A percentile compares a stretch with the other conserved stretches of the same genome.
These are phyloP conservation scores for Boletus reticulatus DNA, from an alignment of 768 basidiomycete species.

Conservation along the genomic window DNA sequence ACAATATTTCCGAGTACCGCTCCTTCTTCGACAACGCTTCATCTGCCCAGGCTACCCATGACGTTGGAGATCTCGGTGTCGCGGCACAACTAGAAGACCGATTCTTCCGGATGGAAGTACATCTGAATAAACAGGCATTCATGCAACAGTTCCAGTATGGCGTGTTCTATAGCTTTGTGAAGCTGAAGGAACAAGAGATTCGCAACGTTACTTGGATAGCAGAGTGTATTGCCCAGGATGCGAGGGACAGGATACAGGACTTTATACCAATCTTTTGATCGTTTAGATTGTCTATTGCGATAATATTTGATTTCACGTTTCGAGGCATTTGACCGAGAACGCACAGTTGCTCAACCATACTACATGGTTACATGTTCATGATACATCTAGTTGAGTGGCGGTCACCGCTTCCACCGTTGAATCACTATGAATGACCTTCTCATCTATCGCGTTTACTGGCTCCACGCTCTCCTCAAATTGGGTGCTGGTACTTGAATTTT, in stretches of 20 bases:
- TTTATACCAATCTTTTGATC: conserved; percentile 86
- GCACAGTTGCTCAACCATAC: not conserved
- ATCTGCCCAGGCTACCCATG: conserved; percentile 32
- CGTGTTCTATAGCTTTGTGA: conserved; percentile 90
- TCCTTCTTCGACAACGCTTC: conserved; percentile 75
- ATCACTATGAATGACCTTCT: conserved; percentile 9
- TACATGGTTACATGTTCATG: conserved; percentile 2
- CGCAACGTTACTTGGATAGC: conserved; percentile 91
- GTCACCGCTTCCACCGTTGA: not conserved
- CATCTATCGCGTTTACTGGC: not conserved
- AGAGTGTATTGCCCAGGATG: conserved; percentile 97
- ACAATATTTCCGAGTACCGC: conserved; percentile 86
- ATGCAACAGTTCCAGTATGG: conserved; percentile 96
- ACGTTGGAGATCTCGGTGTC: conserved; percentile 43
- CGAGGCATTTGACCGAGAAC: not conserved
- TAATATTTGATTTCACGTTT: not conserved
- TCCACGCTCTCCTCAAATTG: not conserved
- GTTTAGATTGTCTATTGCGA: not conserved
- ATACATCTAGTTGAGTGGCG: not conserved
- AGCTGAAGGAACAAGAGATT: conserved; percentile 90
- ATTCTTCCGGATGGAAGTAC: conserved; percentile 93
- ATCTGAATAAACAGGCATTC: conserved; percentile 92
- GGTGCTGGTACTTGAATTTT: conserved; percentile 4
- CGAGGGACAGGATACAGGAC: conserved; percentile 92
- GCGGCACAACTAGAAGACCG: conserved; percentile 83